A percentile compares a stretch with the other conserved stretches of the same genome.
phyloP scores from a whole-genome alignment of 768 basidiomycete species.

The Boletellus ananiceps region DNA sequence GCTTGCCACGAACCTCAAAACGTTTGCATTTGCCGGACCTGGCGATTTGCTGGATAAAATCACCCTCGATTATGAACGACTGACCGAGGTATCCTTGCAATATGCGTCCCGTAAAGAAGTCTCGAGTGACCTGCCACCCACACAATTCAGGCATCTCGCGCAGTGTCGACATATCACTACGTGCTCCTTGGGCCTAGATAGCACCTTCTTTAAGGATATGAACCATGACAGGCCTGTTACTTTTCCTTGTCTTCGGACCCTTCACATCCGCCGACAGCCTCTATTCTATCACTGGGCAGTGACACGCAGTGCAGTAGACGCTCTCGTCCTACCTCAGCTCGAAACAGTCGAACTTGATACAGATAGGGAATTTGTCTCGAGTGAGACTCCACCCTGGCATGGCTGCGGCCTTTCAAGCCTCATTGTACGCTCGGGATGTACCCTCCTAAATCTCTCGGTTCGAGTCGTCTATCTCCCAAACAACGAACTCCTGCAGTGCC shows the following conservation, averaged over 20 bases:
- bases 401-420: constrained; percentile 16
- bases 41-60: background rate
- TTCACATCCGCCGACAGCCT: constrained; percentile 9
- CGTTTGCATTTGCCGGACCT: constrained; percentile 12
- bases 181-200: constrained; percentile 15
- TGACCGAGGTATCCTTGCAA: constrained; percentile 12
- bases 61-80: constrained; percentile 7
- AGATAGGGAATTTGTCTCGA: no score
- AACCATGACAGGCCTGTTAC: background rate
- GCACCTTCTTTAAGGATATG: background rate
- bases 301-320: background rate
- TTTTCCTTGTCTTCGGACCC: constrained; percentile 9
- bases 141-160: constrained; percentile 4
- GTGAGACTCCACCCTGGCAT: background rate
- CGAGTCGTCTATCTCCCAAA: constrained; percentile 10
- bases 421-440: constrained; percentile 14
- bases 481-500: constrained; percentile 18
- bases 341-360: constrained; percentile 7
- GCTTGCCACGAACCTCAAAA: constrained; percentile 11
- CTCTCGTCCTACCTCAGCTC: constrained; percentile 16
- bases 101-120: background rate
- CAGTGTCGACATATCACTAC: constrained; percentile 17
- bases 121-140: background rate
- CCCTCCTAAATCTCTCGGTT: constrained; percentile 13
- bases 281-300: background rate